Evolutionary conservation across 768 basidiomycete species (phyloP).

Genomic region (Rhodotorula babjevae): DNA sequence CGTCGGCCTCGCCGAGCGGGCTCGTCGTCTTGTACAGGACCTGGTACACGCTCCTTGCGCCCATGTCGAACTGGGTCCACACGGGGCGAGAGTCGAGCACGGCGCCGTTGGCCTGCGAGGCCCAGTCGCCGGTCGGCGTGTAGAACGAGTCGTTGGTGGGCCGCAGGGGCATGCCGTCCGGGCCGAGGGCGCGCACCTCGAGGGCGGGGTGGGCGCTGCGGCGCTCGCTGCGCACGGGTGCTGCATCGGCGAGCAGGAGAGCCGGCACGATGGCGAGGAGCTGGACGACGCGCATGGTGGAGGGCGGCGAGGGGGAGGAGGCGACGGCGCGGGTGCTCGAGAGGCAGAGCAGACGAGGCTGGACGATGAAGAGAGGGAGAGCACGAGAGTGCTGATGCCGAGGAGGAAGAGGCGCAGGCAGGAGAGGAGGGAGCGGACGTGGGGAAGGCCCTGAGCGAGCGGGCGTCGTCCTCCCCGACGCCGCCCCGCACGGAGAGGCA

Average conservation of each 20-base stretch:
- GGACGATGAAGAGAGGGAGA: no score
- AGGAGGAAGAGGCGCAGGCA: no score
- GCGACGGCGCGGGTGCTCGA: neutral
- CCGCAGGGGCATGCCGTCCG: neutral
- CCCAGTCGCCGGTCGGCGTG: neutral
- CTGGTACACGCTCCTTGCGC: neutral
- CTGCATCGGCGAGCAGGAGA: neutral
- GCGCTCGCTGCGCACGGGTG: neutral
- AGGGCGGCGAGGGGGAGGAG: no score
- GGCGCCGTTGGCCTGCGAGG: neutral
- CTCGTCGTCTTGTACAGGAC: constrained; percentile 7
- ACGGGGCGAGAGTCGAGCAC: neutral
- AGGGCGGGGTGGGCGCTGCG: neutral
- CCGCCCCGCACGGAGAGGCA: no score
- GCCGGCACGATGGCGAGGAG: neutral
- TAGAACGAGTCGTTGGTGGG: constrained; percentile 2
- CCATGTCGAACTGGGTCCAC: neutral
- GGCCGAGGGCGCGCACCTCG: neutral
- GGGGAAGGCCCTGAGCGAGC: no score
- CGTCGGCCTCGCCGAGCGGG: neutral
- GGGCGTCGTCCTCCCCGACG: no score
- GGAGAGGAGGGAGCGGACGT: neutral
- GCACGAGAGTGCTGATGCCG: no score
- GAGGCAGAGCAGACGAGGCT: no score
- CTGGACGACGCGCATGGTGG: neutral